These are phyloP conservation scores for Jatropha curcas DNA, from an alignment of 345 rosid genomes.

Conservation along the genomic window DNA sequence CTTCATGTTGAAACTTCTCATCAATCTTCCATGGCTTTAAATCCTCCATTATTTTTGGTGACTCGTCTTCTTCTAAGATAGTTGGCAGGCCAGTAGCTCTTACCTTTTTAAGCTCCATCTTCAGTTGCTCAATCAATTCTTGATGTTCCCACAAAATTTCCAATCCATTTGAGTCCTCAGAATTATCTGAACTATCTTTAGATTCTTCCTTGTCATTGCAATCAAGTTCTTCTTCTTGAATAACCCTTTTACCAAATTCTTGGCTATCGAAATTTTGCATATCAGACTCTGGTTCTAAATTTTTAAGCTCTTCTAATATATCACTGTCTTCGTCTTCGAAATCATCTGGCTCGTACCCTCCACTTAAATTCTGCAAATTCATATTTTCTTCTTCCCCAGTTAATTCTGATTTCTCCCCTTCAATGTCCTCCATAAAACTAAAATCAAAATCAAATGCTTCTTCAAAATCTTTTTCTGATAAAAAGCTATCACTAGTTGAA, in stretches of 20 bases:
- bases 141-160: slow-evolving; percentile 94
- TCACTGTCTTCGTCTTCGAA: slow-evolving; percentile 29
- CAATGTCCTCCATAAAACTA: slow-evolving; percentile 14
- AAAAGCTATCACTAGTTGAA: slow-evolving; percentile 50
- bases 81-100: slow-evolving; percentile 83
- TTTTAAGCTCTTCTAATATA: slow-evolving; percentile 31
- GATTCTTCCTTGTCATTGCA: slow-evolving; percentile 17
- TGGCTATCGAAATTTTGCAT: slow-evolving; percentile 9
- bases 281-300: slow-evolving; percentile 32
- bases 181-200: neutral
- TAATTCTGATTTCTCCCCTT: slow-evolving; percentile 18
- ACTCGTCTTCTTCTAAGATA: slow-evolving; percentile 71
- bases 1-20: slow-evolving; percentile 59
- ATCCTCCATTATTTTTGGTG: slow-evolving; percentile 72
- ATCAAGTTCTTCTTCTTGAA: slow-evolving; percentile 18
- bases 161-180: slow-evolving; percentile 42
- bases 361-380: slow-evolving; percentile 14
- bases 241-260: slow-evolving; percentile 1
- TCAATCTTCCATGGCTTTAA: slow-evolving; percentile 94
- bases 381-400: slow-evolving; percentile 23
- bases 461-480: slow-evolving; percentile 57
- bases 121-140: slow-evolving; percentile 83
- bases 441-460: slow-evolving; percentile 24
- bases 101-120: slow-evolving; percentile 85
- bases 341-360: slow-evolving; percentile 26